Base-by-base conservation (phyloP, 83 land plant species). In the Picea abies region DNA sequence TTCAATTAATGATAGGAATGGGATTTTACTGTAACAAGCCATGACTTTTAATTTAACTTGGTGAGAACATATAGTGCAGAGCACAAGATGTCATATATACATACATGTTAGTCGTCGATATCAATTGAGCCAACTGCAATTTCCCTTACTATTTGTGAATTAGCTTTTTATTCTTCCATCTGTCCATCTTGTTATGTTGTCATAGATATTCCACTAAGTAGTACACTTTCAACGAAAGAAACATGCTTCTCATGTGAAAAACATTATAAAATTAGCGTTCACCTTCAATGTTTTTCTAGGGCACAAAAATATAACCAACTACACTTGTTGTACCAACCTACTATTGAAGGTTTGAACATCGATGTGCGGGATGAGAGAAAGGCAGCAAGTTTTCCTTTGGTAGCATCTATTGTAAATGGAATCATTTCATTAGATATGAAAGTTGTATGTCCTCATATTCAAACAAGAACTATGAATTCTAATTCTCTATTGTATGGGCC, bases 401-500 rank as follows among this genome's bases (percentile, higher is more conserved):
- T 12, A 58, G n/a, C 61, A 16, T 58, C 80, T 58, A 0, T 39
- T 60, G 63, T 25, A 78, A 60, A 78, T 78, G 80, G 39, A 78
- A 78, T 29, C 8, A 41, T 25, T 29, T 41, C 64, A 58, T 26
- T 60, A 23, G 63, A 78, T 60, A 58, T 78, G 62, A 32, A 60
- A 35, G 63, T 10, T 60, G 20, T n/a, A 15, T 2, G 22, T 26
- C 41, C 11, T 60, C 15, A 26, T 60, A 9, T 19, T 76, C 60
- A 25, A 67, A 25, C 11, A 22, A 11, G 29, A 67, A 19, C 64
- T 60, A 60, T 58, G 44, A 86, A 87, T 76, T 60, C 84, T 22
- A 89, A 88, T 67, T 66, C 84, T 63, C 79, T 89, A 23, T 91
- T 84, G 60, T 95, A 95, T 86, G 96, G 93, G 82, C 94, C 98